Evolutionary conservation across 805 yeast species (phyloP), one percentile per base, ranked within the genome.

Genomic region (Grigorovia yakushimaensis): DNA sequence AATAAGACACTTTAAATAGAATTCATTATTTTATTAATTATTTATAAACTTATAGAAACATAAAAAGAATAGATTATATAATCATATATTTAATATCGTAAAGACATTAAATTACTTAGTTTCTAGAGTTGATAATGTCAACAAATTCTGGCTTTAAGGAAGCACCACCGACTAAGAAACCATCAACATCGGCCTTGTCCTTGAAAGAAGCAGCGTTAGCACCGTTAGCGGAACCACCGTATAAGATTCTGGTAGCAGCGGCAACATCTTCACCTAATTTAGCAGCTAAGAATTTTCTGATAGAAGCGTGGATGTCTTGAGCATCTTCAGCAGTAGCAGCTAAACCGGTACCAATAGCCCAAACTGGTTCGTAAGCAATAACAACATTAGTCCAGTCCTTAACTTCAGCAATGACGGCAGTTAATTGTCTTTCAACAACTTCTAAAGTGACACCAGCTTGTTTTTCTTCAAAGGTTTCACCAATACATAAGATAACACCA

Each of bases 301-400:
- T 87, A 59, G 77, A 77, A 67, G 78, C 78, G 76, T 93, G 98
- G 64, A 93, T 87, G 58, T 82, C 88, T 76, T 93, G 96, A 59
- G 98, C 98, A 68, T 93, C 98, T 58, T 84, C 86, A 59, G 98
- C 88, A 60, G 98, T 93, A 53, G 98, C 98, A 62, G 98, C 96
- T 66, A 93, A 81, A 67, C 98, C 98, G 60, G 98, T 89, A 70
- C 98, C 98, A 62, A 93, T 93, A 62, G 98, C 98, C 98, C 98
- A 93, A 59, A 93, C 96, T 62, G 98, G 98, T 77, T 93, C 98
- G 76, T 93, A 93, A 64, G 98, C 98, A 69, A 93, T 73, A 56
- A 93, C 98, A 58, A 93, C 76, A 70, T 85, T 77, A 54, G 84
- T 62, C 98, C 98, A 91, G 81, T 89, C 97, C 62, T 68, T 63